Evolutionary conservation across 345 rosid genomes (phyloP), one percentile per base, ranked within the genome.

Genomic region (Eutrema yunnanense): DNA sequence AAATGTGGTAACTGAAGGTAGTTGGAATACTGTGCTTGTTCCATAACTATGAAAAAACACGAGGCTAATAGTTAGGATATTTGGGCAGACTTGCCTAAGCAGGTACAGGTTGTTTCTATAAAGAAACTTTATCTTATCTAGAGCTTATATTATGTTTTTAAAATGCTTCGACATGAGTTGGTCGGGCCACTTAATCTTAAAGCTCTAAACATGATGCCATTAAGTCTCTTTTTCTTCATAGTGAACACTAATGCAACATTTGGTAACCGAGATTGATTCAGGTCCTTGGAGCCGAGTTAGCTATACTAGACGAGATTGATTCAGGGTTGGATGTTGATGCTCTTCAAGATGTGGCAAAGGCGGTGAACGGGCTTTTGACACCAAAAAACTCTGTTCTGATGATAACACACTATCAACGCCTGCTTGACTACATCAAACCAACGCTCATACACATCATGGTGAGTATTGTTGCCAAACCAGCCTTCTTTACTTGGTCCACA

Each of bases 311-410:
- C 77, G 99, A 92, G 79, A 92, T 95, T 73, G 99, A 95, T 83
- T 95, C 99, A 22, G 99, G 99, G 16, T 80, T 95, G 77, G 98
- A 92, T 77, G 82, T 92, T 50, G 99, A 92, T 86, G 99, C 99
- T 26, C 88, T 95, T 40, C 78, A 68, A 77, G 99, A 95, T 78
- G 98, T 92, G 65, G 98, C 97, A 44, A 86, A 82, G 80, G 96
- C 98, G 19, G 99, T 95, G 71, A 95, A 95, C 46, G 96, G 88
- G 43, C 85, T 90, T 69, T 82, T 95, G 84, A 88, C 94, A 11
- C 86, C 88, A 12, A 84, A 81, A 53, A 95, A 95, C 81, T 88
- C 98, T 43, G 87, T 95, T 65, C 67, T 95, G 81, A 92, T 95
- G 89, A 90, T 95, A 55, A 95, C 98, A 4, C 99, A 95, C 76